A percentile compares a stretch with the other conserved stretches of the same genome.
These are phyloP conservation scores for Globisporangium paroecandrum DNA, from an alignment of 352 stramenopile genomes.

Conservation along the genomic window DNA sequence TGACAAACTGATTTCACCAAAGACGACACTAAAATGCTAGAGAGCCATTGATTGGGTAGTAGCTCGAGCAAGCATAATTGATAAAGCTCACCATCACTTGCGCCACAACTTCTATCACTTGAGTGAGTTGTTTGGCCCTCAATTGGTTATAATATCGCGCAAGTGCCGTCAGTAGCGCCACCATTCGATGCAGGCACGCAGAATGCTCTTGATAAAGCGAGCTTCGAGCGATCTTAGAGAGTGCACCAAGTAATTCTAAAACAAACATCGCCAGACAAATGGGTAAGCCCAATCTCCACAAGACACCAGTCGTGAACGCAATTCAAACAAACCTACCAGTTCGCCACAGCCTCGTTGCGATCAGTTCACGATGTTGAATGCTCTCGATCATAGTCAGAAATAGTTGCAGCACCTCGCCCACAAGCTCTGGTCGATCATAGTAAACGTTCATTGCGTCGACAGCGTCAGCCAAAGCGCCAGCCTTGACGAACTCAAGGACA, in stretches of 20 bases:
- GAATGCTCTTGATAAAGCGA: constrained; percentile 3
- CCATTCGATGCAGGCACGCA: constrained; percentile 19
- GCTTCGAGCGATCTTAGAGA: neutral
- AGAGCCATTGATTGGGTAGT: neutral
- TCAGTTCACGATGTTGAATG: neutral
- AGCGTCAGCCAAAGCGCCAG: neutral
- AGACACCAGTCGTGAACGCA: no score
- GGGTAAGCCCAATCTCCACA: neutral
- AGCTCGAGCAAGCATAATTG: neutral
- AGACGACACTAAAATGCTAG: neutral
- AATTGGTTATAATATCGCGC: constrained; percentile 6
- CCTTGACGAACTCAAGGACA: constrained; percentile 1
- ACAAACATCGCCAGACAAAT: neutral
- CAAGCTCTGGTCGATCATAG: constrained; percentile 4
- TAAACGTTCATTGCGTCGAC: constrained; percentile 8
- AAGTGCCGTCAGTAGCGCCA: constrained; percentile 21
- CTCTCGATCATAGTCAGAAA: neutral
- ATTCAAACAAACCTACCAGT: neutral
- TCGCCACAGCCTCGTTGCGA: neutral
- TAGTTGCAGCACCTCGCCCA: neutral
- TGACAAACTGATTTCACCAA: constrained; percentile 19
- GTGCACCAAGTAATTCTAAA: neutral
- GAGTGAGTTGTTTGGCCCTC: constrained; percentile 12
- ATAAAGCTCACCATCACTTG: constrained; percentile 25
- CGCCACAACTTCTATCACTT: constrained; percentile 19